Evolutionary conservation across 768 basidiomycete genomes (phyloP).

Genomic region (Amanita pallidorosea): DNA sequence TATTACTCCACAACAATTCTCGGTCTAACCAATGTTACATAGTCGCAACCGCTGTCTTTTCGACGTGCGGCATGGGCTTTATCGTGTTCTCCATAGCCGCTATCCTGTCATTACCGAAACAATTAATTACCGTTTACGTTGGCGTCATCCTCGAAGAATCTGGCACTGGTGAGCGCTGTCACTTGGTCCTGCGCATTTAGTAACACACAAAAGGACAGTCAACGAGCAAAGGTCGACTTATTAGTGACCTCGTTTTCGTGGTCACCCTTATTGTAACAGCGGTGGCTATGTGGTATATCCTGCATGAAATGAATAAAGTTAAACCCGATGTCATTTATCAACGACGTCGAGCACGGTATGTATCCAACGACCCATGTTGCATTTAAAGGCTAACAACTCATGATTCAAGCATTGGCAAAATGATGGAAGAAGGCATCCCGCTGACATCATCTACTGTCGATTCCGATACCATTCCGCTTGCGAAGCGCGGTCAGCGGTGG

Average conservation of each 20-base stretch:
- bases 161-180: conserved; percentile 18
- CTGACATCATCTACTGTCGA: background rate
- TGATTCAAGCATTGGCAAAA: background rate
- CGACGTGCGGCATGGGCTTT: conserved; percentile 83
- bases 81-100: conserved; percentile 71
- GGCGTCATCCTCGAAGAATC: conserved; percentile 66
- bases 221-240: conserved; percentile 43
- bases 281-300: conserved; percentile 78
- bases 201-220: conserved; percentile 18
- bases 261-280: conserved; percentile 65
- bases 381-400: background rate
- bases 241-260: conserved; percentile 59
- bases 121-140: conserved; percentile 86
- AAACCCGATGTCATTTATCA: conserved; percentile 62
- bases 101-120: conserved; percentile 78
- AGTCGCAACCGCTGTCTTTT: conserved; percentile 86
- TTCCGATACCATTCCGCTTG: conserved; percentile 1
- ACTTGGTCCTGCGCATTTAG: background rate
- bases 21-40: conserved; percentile 4
- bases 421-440: background rate
- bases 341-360: conserved; percentile 58
- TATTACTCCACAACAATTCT: background rate
- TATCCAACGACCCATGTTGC: background rate
- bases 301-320: conserved; percentile 53
- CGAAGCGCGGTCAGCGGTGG: background rate